A percentile compares a stretch with the other conserved stretches of the same genome.
Conservation (phyloP, 73 alveolate species). For the Uronychia setigera region DNA sequence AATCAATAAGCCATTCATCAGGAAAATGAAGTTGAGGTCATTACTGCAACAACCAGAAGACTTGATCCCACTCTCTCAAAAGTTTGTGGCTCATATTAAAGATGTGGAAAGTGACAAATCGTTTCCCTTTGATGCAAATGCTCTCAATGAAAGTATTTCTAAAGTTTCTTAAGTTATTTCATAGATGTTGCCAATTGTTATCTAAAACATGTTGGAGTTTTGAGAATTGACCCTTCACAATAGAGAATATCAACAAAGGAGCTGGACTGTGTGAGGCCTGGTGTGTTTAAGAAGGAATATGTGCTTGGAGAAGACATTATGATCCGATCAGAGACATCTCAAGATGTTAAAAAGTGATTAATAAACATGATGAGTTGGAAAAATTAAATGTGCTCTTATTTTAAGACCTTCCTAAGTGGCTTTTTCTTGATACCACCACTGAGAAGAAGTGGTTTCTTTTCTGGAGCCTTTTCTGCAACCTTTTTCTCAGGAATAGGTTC, state of each 20-base stretch:
- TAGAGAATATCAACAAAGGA: constrained; percentile 25
- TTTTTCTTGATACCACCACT: too few species aligned
- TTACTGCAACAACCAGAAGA: constrained; percentile 27
- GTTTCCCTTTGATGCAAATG: not conserved
- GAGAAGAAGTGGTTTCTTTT: too few species aligned
- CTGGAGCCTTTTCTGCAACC: too few species aligned
- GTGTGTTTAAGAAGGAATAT: constrained; percentile 34
- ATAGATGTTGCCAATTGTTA: constrained; percentile 24
- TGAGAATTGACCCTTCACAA: constrained; percentile 31
- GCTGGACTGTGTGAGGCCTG: constrained; percentile 30
- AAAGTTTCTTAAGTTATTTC: not conserved
- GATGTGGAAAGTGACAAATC: too few species aligned
- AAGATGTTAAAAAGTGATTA: constrained; percentile 23
- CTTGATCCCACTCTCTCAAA: constrained; percentile 5
- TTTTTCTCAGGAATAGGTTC: too few species aligned
- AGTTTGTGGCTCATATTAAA: constrained; percentile 30
- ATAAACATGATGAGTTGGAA: too few species aligned
- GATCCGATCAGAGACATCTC: constrained; percentile 34
- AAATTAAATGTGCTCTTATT: too few species aligned
- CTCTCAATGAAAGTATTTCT: not conserved
- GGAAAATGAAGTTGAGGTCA: constrained; percentile 36
- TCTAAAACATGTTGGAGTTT: constrained; percentile 18
- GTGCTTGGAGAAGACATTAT: constrained; percentile 29
- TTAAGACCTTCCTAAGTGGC: too few species aligned
- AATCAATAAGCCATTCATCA: constrained; percentile 48